phyloP scores from a whole-genome alignment of 768 basidiomycete genomes.

The Hortiboletus flavorubellus region DNA sequence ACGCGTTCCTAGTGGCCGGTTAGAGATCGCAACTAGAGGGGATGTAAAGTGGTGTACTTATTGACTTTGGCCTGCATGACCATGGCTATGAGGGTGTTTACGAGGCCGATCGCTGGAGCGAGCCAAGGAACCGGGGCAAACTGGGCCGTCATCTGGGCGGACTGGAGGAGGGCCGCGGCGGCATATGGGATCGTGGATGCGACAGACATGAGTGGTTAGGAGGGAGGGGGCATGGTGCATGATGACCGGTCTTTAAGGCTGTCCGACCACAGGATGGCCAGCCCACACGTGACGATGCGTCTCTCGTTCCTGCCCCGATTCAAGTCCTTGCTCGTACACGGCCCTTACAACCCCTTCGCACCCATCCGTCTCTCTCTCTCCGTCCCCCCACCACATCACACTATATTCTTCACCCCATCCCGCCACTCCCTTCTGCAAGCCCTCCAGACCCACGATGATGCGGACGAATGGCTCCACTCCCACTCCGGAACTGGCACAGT shows the following conservation, averaged over 20 bases:
- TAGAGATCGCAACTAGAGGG: neutral
- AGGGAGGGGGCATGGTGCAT: neutral
- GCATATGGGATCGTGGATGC: constrained; percentile 13
- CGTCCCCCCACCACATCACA: constrained; percentile 29
- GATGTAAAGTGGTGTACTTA: constrained; percentile 32
- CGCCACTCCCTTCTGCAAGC: constrained; percentile 40
- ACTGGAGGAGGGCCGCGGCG: constrained; percentile 11
- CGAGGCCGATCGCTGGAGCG: constrained; percentile 38
- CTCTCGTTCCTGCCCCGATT: constrained; percentile 53
- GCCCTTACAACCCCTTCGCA: constrained; percentile 62
- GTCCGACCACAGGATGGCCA: constrained; percentile 20
- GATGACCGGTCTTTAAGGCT: constrained; percentile 3
- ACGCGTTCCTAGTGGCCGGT: constrained; percentile 35
- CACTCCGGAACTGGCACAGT: constrained; percentile 39
- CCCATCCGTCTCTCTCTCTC: constrained; percentile 68
- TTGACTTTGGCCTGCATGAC: constrained; percentile 49
- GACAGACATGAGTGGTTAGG: constrained; percentile 11
- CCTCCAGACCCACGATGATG: constrained; percentile 44
- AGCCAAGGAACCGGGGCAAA: constrained; percentile 49
- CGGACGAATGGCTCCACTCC: constrained; percentile 37
- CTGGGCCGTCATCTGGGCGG: constrained; percentile 45
- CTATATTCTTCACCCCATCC: constrained; percentile 54
- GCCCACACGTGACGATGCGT: constrained; percentile 30
- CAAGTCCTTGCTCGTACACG: constrained; percentile 57
- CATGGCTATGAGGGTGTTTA: constrained; percentile 43